A percentile compares a stretch with the other conserved stretches of the same genome.
phyloP scores from a whole-genome alignment of 1,139 yeast genomes.

The Geotrichum aggregatum region DNA sequence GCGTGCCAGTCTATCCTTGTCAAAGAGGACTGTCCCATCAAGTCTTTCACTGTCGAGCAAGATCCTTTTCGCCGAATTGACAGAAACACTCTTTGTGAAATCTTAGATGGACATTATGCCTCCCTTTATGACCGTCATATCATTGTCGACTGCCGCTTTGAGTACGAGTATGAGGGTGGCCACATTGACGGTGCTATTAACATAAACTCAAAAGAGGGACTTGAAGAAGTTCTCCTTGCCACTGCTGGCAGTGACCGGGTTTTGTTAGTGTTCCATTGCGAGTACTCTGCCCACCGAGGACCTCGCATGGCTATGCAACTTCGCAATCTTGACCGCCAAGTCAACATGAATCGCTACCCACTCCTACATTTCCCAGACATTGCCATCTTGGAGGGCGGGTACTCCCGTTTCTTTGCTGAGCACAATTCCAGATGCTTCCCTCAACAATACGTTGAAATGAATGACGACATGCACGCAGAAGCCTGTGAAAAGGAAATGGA shows the following conservation, averaged over 20 bases:
- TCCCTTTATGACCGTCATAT: slow-evolving; percentile 56
- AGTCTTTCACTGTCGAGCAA: slow-evolving; percentile 43
- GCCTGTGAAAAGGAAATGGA: slow-evolving; percentile 70
- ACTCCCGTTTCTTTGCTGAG: slow-evolving; percentile 64
- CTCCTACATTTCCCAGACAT: slow-evolving; percentile 80
- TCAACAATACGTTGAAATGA: slow-evolving; percentile 81
- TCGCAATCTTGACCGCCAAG: slow-evolving; percentile 72
- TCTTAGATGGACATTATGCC: slow-evolving; percentile 55
- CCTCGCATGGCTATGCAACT: slow-evolving; percentile 88
- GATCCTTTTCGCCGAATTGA: slow-evolving; percentile 75
- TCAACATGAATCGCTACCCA: slow-evolving; percentile 75
- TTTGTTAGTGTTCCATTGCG: slow-evolving; percentile 84
- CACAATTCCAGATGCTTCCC: slow-evolving; percentile 60
- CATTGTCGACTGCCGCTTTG: slow-evolving; percentile 84
- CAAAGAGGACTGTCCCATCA: slow-evolving; percentile 28
- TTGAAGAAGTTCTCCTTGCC: slow-evolving; percentile 47
- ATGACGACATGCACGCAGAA: slow-evolving; percentile 60
- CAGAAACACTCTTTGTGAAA: slow-evolving; percentile 57
- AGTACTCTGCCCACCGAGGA: slow-evolving; percentile 86
- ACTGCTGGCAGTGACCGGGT: slow-evolving; percentile 35
- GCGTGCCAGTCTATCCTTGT: slow-evolving; percentile 16
- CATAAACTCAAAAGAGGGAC: slow-evolving; percentile 62
- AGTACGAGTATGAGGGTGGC: slow-evolving; percentile 88
- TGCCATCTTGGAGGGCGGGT: slow-evolving; percentile 86
- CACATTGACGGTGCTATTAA: slow-evolving; percentile 83